Evolutionary conservation across 768 basidiomycete genomes (phyloP).

Genomic region (Bullera alba): DNA sequence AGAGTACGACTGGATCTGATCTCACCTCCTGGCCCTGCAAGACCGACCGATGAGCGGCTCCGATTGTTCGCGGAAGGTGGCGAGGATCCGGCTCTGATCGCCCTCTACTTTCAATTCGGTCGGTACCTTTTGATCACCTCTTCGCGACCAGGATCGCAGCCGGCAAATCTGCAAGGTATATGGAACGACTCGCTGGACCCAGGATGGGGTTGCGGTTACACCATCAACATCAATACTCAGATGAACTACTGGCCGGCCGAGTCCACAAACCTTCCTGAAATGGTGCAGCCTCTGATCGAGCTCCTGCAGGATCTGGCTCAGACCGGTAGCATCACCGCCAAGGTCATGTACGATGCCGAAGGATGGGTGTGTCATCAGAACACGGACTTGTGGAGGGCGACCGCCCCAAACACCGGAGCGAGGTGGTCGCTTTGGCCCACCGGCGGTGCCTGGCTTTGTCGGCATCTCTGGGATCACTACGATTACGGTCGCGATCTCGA

Average conservation of each 20-base stretch:
- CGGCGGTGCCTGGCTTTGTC: not conserved
- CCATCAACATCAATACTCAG: constrained; percentile 1
- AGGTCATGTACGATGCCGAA: not conserved
- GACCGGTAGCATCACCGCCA: not conserved
- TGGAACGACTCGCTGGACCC: constrained; percentile 1
- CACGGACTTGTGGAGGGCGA: constrained; percentile 2
- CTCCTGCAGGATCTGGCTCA: not conserved
- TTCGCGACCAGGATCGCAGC: not conserved
- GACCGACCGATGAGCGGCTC: not conserved
- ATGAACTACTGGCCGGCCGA: constrained; percentile 4
- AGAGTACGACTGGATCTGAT: too few species aligned
- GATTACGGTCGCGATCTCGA: not conserved
- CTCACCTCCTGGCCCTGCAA: not conserved
- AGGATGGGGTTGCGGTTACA: not conserved
- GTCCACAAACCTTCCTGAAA: not conserved
- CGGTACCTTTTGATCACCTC: not conserved
- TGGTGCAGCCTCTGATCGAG: not conserved
- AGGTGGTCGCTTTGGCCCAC: not conserved
- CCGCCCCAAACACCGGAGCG: not conserved
- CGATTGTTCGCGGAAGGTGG: not conserved
- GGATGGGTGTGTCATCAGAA: constrained; percentile 1
- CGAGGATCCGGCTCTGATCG: not conserved
- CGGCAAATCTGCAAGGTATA: not conserved
- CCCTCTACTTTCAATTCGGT: not conserved
- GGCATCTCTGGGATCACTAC: constrained; percentile 2